These are phyloP conservation scores for Fraxinus floribunda DNA, from an alignment of 305 asterid species.

Conservation along the genomic window DNA sequence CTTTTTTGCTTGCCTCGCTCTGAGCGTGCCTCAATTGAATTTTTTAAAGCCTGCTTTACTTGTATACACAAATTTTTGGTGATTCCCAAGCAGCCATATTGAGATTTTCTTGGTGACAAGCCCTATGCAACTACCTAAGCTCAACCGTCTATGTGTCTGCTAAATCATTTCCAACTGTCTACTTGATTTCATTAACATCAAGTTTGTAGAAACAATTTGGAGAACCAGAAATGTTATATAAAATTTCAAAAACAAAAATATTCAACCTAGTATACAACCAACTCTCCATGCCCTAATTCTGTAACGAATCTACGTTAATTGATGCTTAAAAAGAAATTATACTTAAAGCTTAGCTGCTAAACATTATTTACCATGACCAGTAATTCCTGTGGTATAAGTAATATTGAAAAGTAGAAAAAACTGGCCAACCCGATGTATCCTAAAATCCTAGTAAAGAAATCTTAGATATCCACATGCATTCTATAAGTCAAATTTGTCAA, in stretches of 20 bases:
- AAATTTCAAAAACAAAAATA: not conserved
- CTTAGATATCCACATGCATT: conserved; percentile 22
- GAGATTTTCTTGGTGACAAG: not conserved
- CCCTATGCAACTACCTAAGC: not conserved
- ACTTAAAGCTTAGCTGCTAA: not conserved
- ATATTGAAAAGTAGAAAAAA: not conserved
- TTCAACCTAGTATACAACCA: not conserved
- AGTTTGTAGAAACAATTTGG: not conserved
- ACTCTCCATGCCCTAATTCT: not conserved
- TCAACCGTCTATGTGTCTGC: not conserved
- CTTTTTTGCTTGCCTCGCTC: not conserved
- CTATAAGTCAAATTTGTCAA: conserved; percentile 1
- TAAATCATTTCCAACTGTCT: not conserved
- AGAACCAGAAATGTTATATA: not conserved
- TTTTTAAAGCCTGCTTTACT: not conserved
- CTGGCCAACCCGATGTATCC: conserved; percentile 1
- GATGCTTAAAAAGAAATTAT: not conserved
- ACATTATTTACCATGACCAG: not conserved
- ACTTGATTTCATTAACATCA: not conserved
- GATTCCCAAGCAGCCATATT: not conserved
- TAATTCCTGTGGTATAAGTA: not conserved
- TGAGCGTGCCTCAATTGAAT: not conserved
- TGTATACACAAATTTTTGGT: not conserved
- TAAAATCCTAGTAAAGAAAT: conserved; percentile 42
- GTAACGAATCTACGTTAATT: not conserved